Evolutionary conservation across 306 rosid species (phyloP).

Genomic region (Prunus persica): Prunus_persica_NCBIv2 NC_034009.1:28818001-28818500

Average conservation of each 20-base stretch:
- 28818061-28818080: conserved; percentile 47
- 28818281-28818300: conserved; percentile 36
- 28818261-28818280: conserved; percentile 29
- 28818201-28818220: conserved; percentile 22
- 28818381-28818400: conserved; percentile 78
- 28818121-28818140: conserved; percentile 79
- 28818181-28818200: neutral
- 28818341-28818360: conserved; percentile 76
- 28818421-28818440: neutral
- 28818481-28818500: too few species aligned
- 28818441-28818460: neutral
- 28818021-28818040: conserved; percentile 36
- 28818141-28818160: conserved; percentile 64
- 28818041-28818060: neutral
- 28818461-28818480: neutral
- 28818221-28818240: conserved; percentile 17
- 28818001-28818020: conserved; percentile 10
- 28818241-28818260: conserved; percentile 7
- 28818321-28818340: conserved; percentile 48
- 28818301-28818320: too few species aligned
- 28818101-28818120: conserved; percentile 41
- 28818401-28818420: neutral
- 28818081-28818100: neutral
- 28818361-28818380: conserved; percentile 87
- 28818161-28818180: conserved; percentile 39